A percentile compares a stretch with the other conserved stretches of the same genome.
Evolutionary conservation across 805 yeast species (phyloP).

Genomic region (Saccharomycopsis javanensis): DNA sequence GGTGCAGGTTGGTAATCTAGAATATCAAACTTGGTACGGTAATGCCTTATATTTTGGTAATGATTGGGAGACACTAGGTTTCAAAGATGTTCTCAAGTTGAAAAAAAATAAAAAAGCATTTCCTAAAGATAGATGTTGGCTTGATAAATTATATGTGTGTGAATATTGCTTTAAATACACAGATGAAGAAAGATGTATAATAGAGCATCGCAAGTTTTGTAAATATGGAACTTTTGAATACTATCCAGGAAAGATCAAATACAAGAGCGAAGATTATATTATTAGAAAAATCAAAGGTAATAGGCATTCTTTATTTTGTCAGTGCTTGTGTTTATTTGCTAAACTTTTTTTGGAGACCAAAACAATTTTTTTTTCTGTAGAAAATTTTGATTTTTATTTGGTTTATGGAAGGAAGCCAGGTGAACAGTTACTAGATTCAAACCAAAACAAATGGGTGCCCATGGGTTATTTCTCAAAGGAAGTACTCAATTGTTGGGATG

Average conservation of each 20-base stretch:
- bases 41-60: slow-evolving; percentile 64
- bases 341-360: slow-evolving; percentile 85
- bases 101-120: slow-evolving; percentile 17
- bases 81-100: slow-evolving; percentile 21
- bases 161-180: slow-evolving; percentile 80
- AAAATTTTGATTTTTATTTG: slow-evolving; percentile 71
- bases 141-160: slow-evolving; percentile 60
- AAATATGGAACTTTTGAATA: slow-evolving; percentile 27
- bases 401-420: slow-evolving; percentile 37
- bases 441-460: slow-evolving; percentile 30
- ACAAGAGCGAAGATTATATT: slow-evolving; percentile 44
- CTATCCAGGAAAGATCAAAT: slow-evolving; percentile 60
- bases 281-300: slow-evolving; percentile 64
- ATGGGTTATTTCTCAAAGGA: slow-evolving; percentile 95
- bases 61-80: slow-evolving; percentile 39
- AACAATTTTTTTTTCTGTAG: slow-evolving; percentile 73
- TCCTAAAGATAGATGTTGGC: slow-evolving; percentile 34
- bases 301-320: slow-evolving; percentile 60
- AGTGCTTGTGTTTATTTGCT: slow-evolving; percentile 74
- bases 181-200: slow-evolving; percentile 34
- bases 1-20: slow-evolving; percentile 59
- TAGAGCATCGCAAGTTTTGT: slow-evolving; percentile 42
- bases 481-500: slow-evolving; percentile 60
- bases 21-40: slow-evolving; percentile 81
- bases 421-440: neutral